Conservation (phyloP, 148 eudicot genomes). For the Camellia japonica region DNA sequence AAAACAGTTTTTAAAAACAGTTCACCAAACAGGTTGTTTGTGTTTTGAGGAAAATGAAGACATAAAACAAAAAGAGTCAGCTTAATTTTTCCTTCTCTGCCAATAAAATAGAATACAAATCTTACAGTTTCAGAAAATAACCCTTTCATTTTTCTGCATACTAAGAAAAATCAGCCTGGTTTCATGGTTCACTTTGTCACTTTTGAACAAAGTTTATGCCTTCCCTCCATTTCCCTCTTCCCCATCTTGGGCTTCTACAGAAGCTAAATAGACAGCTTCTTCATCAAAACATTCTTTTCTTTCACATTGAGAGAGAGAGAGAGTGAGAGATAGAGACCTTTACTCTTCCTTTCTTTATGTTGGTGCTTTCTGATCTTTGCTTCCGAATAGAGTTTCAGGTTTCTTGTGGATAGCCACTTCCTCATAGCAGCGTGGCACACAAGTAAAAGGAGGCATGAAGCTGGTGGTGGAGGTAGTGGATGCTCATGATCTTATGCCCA, state of each 20-base stretch:
- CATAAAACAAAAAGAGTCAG: background rate
- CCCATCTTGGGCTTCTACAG: background rate
- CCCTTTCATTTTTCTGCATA: background rate
- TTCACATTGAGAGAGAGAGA: background rate
- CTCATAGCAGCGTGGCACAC: background rate
- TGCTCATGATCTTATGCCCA: too few relatives aligned
- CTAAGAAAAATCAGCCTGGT: too few relatives aligned
- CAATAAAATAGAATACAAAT: background rate
- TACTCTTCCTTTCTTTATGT: too few relatives aligned
- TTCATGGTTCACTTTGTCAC: too few relatives aligned
- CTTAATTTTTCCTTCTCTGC: background rate
- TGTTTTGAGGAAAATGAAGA: background rate
- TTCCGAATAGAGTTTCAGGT: background rate
- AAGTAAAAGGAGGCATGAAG: too few relatives aligned
- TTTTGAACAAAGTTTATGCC: constrained; percentile 5
- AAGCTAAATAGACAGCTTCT: background rate
- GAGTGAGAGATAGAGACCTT: too few relatives aligned
- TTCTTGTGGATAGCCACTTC: constrained; percentile 7
- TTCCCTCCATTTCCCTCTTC: constrained; percentile 11
- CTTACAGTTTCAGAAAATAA: background rate
- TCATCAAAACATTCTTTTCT: constrained; percentile 6
- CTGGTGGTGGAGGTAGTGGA: too few relatives aligned
- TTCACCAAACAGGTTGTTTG: background rate
- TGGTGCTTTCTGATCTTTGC: constrained; percentile 8
- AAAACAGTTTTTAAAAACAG: too few relatives aligned